Evolutionary conservation across 192 early-diverging fungal genomes (phyloP), one percentile per base, ranked within the genome.

Genomic region (Gaertneriomyces sp.): DNA sequence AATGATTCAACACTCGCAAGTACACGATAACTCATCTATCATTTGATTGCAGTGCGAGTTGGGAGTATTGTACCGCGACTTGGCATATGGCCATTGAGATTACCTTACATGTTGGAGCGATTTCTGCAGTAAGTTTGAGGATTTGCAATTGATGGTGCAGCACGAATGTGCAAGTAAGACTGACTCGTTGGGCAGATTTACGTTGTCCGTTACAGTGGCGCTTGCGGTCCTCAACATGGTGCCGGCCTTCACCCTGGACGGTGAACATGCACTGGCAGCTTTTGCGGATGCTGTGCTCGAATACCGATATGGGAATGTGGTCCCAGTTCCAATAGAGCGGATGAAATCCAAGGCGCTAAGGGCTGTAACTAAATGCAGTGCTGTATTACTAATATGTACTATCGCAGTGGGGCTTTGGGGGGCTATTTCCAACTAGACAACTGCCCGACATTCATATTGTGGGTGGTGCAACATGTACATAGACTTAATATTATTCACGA

Each of bases 171-270:
- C 52, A 6, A 53, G 42, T 65, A 40, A 58, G 17, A 16, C 20
- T 49, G 1, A 47, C 17, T 11, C 33, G 12, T 38, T 10, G 7
- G 16, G 41, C 54, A 88, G 80, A 42, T 91, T 88, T 58, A 84
- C 78, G 12, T 77, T 85, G 38, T 87, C 88, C 9, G 84, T 91
- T 47, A 86, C 88, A 10, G 45, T 86, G 11, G 88, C 88, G 17
- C 63, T 91, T 40, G 76, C 87, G 6, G 42, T 91, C 7, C 62
- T 91, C 17, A 91, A 91, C 61, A 91, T 91, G 69, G 70, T 91
- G 14, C 89, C 89, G 4, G 86, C 87, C 7, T 78, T 79, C 45
- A 72, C 83, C 50, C 70, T 91, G 60, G 89, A 91, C 65, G 89
- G 89, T n/a, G 73, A 89, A 45, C 85, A 87, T 65, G 86, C 89